These are phyloP conservation scores for Mycosphaerelloides madeirae DNA, from an alignment of 2,329 filamentous ascomycete species.

Conservation along the genomic window DNA sequence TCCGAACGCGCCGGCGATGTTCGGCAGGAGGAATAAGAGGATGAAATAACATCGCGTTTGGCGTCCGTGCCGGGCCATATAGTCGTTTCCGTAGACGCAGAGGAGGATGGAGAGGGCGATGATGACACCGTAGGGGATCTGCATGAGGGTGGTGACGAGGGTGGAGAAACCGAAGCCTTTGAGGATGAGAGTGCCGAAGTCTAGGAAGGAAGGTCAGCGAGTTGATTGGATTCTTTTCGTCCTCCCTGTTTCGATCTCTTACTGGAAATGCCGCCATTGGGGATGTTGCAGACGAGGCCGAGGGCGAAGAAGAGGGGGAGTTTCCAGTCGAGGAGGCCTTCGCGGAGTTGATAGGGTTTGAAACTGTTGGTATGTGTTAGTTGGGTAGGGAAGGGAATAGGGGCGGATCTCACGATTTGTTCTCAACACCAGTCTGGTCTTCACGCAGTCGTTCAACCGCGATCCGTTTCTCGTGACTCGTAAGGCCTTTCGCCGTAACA, in stretches of 20 bases:
- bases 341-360: slow-evolving; percentile 50
- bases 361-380: slow-evolving; percentile 27
- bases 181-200: slow-evolving; percentile 54
- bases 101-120: slow-evolving; percentile 48
- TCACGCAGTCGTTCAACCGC: slow-evolving; percentile 52
- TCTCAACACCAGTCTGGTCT: slow-evolving; percentile 55
- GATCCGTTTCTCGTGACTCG: slow-evolving; percentile 48
- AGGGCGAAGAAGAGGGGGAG: slow-evolving; percentile 55
- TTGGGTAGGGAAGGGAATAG: background rate
- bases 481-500: slow-evolving; percentile 50
- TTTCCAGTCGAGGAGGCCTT: slow-evolving; percentile 56
- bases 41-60: slow-evolving; percentile 45
- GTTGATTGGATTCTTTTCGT: too few relatives aligned
- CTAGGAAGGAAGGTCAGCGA: too few relatives aligned
- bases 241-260: too few relatives aligned
- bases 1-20: slow-evolving; percentile 55
- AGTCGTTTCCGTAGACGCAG: slow-evolving; percentile 47
- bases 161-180: slow-evolving; percentile 54
- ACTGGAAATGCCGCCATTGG: slow-evolving; percentile 57
- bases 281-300: slow-evolving; percentile 48
- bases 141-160: slow-evolving; percentile 39
- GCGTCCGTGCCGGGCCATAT: slow-evolving; percentile 23
- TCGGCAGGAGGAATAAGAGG: slow-evolving; percentile 54
- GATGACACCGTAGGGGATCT: slow-evolving; percentile 29
- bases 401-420: slow-evolving; percentile 36